Percentiles rank a stretch among this genome's conserved stretches.
Conservation (phyloP, 371 early-diverging fungal species). For the Batrachochytrium dendrobatidis region DNA sequence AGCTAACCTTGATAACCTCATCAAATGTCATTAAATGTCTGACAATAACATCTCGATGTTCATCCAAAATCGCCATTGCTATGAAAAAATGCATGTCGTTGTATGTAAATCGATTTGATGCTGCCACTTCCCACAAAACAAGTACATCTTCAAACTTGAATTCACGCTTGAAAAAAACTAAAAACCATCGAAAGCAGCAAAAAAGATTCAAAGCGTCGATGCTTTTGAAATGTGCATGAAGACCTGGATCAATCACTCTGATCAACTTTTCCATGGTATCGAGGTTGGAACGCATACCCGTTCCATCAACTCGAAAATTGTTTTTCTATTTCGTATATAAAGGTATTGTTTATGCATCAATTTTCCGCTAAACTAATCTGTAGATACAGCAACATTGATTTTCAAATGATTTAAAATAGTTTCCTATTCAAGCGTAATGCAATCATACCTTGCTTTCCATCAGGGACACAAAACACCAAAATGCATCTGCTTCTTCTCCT, state of each 20-base stretch:
- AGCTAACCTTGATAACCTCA: slow-evolving; percentile 66
- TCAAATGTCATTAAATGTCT: slow-evolving; percentile 69
- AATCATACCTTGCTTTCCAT: slow-evolving; percentile 64
- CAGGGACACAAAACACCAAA: slow-evolving; percentile 77
- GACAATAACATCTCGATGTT: slow-evolving; percentile 68
- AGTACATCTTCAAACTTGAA: slow-evolving; percentile 73
- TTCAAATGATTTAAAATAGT: too few species aligned
- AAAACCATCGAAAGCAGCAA: slow-evolving; percentile 85
- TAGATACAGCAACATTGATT: too few species aligned
- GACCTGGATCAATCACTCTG: slow-evolving; percentile 63
- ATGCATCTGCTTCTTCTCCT: slow-evolving; percentile 80
- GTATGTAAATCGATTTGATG: slow-evolving; percentile 3
- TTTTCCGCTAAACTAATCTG: too few species aligned
- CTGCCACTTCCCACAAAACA: slow-evolving; percentile 71
- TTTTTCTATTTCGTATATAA: slow-evolving; percentile 36
- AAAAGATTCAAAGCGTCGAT: slow-evolving; percentile 63
- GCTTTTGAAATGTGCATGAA: slow-evolving; percentile 57
- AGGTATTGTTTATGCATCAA: too few species aligned
- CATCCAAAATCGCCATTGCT: slow-evolving; percentile 72
- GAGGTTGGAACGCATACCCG: slow-evolving; percentile 81
- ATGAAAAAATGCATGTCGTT: slow-evolving; percentile 51
- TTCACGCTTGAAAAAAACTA: slow-evolving; percentile 90
- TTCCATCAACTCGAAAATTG: slow-evolving; percentile 72
- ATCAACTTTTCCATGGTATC: slow-evolving; percentile 59
- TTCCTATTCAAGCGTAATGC: neutral